Evolutionary conservation across 352 stramenopile genomes (phyloP).

Genomic region (Globisporangium parvum): DNA sequence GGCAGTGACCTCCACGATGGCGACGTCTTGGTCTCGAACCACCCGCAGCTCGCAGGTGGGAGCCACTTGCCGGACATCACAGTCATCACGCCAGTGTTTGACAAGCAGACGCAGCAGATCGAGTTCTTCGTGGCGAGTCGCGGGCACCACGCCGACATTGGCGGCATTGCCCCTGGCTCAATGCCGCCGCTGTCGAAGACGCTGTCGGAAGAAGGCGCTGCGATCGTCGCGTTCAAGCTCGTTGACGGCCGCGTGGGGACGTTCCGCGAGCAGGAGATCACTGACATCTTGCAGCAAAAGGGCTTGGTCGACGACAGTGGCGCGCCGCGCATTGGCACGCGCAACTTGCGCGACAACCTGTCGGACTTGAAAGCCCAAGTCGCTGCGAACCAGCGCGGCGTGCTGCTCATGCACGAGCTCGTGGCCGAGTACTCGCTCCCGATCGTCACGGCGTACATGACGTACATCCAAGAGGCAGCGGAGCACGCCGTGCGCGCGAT

Average conservation of each 20-base stretch:
- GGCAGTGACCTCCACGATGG: slow-evolving; percentile 91
- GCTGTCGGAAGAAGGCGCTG: slow-evolving; percentile 96
- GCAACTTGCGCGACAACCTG: slow-evolving; percentile 97
- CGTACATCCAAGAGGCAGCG: slow-evolving; percentile 95
- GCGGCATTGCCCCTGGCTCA: slow-evolving; percentile 93
- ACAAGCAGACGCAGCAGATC: slow-evolving; percentile 83
- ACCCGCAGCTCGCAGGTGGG: slow-evolving; percentile 97
- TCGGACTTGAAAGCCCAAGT: slow-evolving; percentile 97
- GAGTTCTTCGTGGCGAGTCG: slow-evolving; percentile 98
- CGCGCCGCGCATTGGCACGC: slow-evolving; percentile 87
- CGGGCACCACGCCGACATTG: slow-evolving; percentile 98
- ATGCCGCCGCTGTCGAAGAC: slow-evolving; percentile 96
- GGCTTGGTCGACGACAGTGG: slow-evolving; percentile 75
- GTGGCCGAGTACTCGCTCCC: slow-evolving; percentile 93
- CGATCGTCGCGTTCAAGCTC: slow-evolving; percentile 99
- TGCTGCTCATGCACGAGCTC: slow-evolving; percentile 93
- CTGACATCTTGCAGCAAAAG: slow-evolving; percentile 92
- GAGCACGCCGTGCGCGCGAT: slow-evolving; percentile 94
- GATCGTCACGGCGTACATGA: slow-evolving; percentile 98
- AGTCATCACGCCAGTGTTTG: slow-evolving; percentile 99
- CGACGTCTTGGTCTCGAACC: slow-evolving; percentile 98
- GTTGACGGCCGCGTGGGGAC: slow-evolving; percentile 89
- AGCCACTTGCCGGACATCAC: slow-evolving; percentile 98
- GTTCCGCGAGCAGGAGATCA: slow-evolving; percentile 97
- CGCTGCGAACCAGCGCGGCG: slow-evolving; percentile 96